Evolutionary conservation across 768 basidiomycete genomes (phyloP).

Genomic region (Glaciozyma antarctica): DNA sequence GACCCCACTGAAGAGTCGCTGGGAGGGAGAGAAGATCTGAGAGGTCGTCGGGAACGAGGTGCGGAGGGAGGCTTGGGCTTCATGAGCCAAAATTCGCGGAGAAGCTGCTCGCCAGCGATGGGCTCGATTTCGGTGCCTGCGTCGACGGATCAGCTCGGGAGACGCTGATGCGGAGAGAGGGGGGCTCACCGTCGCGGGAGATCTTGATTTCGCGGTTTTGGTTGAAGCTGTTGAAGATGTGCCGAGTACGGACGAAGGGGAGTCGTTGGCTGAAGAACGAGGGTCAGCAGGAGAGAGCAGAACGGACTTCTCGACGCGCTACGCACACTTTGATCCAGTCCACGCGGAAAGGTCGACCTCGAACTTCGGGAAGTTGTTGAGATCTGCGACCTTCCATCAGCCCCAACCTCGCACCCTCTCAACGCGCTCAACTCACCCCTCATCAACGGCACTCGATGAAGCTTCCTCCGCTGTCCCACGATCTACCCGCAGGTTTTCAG

Average conservation of each 20-base stretch:
- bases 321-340: constrained; percentile 55
- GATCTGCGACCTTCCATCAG: background rate
- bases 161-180: background rate
- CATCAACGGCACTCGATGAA: constrained; percentile 3
- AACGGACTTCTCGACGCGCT: background rate
- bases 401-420: background rate
- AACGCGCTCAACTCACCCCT: background rate
- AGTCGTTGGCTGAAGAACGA: constrained; percentile 47
- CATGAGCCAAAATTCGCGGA: constrained; percentile 57
- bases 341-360: constrained; percentile 65
- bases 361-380: constrained; percentile 21
- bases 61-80: too few species aligned
- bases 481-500: too few species aligned
- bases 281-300: background rate
- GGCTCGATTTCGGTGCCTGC: constrained; percentile 55
- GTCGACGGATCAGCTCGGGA: background rate
- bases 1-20: too few species aligned
- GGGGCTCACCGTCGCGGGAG: constrained; percentile 22
- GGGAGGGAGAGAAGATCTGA: too few species aligned
- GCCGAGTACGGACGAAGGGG: constrained; percentile 65
- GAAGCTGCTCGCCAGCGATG: constrained; percentile 63
- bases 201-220: constrained; percentile 51
- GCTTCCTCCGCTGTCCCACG: constrained; percentile 22
- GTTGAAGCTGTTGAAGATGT: constrained; percentile 88
- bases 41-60: too few species aligned